Conservation (phyloP, 1,139 yeast genomes). For the Suhomyces ambrosiae region DNA sequence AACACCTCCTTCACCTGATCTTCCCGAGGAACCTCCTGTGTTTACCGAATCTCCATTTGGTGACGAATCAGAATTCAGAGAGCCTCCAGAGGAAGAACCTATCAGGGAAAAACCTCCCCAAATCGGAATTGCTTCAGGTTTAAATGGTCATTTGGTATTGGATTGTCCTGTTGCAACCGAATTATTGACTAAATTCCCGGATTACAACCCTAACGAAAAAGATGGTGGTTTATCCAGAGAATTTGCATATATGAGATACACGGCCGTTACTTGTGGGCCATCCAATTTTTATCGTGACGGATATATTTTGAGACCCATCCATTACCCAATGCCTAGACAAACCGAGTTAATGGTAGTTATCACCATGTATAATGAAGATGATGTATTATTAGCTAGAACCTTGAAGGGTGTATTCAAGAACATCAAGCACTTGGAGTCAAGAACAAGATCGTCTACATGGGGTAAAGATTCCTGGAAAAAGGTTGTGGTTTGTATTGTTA, state of each 20-base stretch:
- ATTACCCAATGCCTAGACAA: constrained; percentile 47
- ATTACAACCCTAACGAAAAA: constrained; percentile 33
- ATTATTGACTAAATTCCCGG: constrained; percentile 46
- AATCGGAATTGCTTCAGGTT: constrained; percentile 42
- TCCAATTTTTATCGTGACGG: constrained; percentile 49
- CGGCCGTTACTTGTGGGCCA: constrained; percentile 55
- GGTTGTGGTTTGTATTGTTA: constrained; percentile 49
- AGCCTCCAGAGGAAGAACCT: constrained; percentile 36
- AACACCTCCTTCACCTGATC: constrained; percentile 17
- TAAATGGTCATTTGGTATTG: constrained; percentile 51
- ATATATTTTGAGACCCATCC: constrained; percentile 48
- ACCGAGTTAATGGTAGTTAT: constrained; percentile 51
- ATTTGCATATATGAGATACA: constrained; percentile 52
- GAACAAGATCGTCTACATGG: constrained; percentile 46
- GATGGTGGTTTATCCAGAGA: constrained; percentile 50
- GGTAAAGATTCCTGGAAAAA: constrained; percentile 55
- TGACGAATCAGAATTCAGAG: constrained; percentile 28
- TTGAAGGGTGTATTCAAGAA: constrained; percentile 52
- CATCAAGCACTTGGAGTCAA: constrained; percentile 49
- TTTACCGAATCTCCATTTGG: constrained; percentile 33
- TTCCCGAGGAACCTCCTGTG: constrained; percentile 7
- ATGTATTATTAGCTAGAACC: constrained; percentile 47
- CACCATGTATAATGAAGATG: constrained; percentile 55
- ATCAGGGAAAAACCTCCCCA: constrained; percentile 36
- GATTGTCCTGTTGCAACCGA: constrained; percentile 56